Evolutionary conservation across 2,329 filamentous ascomycete species (phyloP).

Genomic region (Camptophora hylomeconis): DNA sequence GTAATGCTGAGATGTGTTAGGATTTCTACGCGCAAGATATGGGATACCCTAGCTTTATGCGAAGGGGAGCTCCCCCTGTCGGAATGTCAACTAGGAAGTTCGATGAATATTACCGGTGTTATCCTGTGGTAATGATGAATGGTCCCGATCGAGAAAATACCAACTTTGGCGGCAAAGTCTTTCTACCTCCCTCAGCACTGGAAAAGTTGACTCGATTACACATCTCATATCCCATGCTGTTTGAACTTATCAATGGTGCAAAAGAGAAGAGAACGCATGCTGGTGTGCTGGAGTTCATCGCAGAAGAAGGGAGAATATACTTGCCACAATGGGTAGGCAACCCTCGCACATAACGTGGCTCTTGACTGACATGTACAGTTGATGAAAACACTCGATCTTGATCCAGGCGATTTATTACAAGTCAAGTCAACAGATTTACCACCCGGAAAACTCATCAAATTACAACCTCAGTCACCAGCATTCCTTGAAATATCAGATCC

Average conservation of each 20-base stretch:
- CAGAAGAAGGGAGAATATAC: conserved; percentile 93
- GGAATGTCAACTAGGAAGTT: conserved; percentile 57
- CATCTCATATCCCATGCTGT: conserved; percentile 93
- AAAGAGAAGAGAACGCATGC: conserved; percentile 73
- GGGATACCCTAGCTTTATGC: conserved; percentile 39
- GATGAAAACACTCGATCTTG: conserved; percentile 81
- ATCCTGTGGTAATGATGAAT: conserved; percentile 86
- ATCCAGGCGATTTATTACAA: conserved; percentile 88
- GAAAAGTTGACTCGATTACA: conserved; percentile 94
- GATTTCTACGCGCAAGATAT: conserved; percentile 24
- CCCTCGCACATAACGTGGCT: too few species aligned
- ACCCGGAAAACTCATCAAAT: conserved; percentile 83
- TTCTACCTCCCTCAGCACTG: conserved; percentile 87
- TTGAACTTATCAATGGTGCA: conserved; percentile 86
- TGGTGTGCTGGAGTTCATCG: conserved; percentile 92
- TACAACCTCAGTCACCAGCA: conserved; percentile 82
- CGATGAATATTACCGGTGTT: conserved; percentile 97
- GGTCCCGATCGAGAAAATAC: conserved; percentile 77
- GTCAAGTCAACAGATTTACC: conserved; percentile 89
- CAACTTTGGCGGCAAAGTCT: conserved; percentile 95
- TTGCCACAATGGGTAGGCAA: conserved; percentile 75
- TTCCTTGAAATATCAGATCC: conserved; percentile 97
- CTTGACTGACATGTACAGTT: conserved; percentile 45
- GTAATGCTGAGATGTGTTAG: too few species aligned
- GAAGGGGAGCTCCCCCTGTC: conserved; percentile 28